These are phyloP conservation scores for Rhipidocladum racemiflorum DNA, from an alignment of 176 grass and related monocot species.

Conservation along the genomic window DNA sequence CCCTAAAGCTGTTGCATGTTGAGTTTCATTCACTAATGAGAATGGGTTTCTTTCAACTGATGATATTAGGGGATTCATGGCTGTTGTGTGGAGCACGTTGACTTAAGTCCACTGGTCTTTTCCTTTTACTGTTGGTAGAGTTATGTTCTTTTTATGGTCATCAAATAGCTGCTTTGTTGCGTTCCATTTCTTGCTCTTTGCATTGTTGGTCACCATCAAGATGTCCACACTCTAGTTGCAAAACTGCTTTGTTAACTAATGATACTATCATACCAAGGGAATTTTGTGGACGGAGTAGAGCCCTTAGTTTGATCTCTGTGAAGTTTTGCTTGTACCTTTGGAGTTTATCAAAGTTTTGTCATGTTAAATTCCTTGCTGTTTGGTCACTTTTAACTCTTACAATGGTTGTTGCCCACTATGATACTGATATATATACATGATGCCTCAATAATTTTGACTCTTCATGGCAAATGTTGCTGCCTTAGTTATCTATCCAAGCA, in stretches of 20 bases:
- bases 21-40: constrained; percentile 21
- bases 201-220: neutral
- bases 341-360: neutral
- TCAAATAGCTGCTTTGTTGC: neutral
- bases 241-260: neutral
- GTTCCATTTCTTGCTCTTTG: neutral
- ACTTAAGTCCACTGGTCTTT: constrained; percentile 19
- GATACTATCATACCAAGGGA: neutral
- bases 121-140: neutral
- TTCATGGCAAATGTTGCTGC: neutral
- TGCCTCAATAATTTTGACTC: constrained; percentile 3
- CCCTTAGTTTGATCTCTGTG: neutral
- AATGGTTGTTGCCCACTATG: neutral
- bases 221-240: neutral
- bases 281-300: neutral
- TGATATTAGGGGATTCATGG: neutral
- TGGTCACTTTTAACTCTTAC: neutral
- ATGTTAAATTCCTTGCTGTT: neutral
- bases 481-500: neutral
- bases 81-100: neutral
- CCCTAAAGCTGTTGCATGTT: neutral
- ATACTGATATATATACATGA: neutral
- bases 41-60: constrained; percentile 13
- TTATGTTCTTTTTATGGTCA: neutral
- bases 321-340: neutral